phyloP scores from a whole-genome alignment of 768 basidiomycete species.

The Hygrophorus russula region DNA sequence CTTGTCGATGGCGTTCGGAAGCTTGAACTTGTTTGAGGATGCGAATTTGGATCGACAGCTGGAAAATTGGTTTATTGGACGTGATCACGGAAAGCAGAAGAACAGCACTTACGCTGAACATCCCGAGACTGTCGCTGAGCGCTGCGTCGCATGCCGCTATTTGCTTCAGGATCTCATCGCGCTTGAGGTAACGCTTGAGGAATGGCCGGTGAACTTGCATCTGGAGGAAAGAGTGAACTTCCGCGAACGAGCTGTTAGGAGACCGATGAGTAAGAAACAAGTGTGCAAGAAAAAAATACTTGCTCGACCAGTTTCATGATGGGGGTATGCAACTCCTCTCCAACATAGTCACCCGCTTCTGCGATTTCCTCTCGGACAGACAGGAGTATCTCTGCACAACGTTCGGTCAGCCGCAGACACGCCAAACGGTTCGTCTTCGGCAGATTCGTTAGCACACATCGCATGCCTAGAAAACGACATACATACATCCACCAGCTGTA shows the following conservation, averaged over 20 bases:
- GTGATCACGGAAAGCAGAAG: slow-evolving; percentile 7
- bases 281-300: slow-evolving; percentile 10
- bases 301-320: slow-evolving; percentile 40
- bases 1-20: slow-evolving; percentile 19
- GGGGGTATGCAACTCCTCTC: slow-evolving; percentile 37
- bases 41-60: slow-evolving; percentile 42
- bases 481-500: slow-evolving; percentile 52
- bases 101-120: slow-evolving; percentile 33
- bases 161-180: slow-evolving; percentile 42
- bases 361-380: slow-evolving; percentile 50
- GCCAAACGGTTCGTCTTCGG: slow-evolving; percentile 53
- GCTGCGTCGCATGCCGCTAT: slow-evolving; percentile 41
- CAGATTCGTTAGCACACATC: not conserved
- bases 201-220: slow-evolving; percentile 44
- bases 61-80: not conserved
- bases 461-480: not conserved
- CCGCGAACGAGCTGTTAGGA: slow-evolving; percentile 24
- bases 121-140: slow-evolving; percentile 39
- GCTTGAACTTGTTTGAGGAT: slow-evolving; percentile 39
- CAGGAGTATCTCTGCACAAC: slow-evolving; percentile 60
- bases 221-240: slow-evolving; percentile 37
- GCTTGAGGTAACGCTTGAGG: slow-evolving; percentile 51
- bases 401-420: slow-evolving; percentile 60
- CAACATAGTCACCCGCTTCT: slow-evolving; percentile 43
- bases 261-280: not conserved